Conservation (phyloP, 2,329 filamentous ascomycete species). For the Scleromitrula shiraiana region DNA sequence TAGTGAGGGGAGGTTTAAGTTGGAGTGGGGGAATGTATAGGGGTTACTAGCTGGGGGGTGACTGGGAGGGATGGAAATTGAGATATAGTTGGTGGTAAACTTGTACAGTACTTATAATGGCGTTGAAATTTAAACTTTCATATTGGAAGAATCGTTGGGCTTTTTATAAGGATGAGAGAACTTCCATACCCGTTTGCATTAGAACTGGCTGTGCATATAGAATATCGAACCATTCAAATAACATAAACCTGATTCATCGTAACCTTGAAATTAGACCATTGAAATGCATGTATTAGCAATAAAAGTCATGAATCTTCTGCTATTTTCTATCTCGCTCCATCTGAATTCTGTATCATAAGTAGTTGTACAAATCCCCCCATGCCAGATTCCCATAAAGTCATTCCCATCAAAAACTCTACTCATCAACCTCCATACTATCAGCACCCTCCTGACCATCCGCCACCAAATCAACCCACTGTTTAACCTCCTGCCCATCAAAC, state of each 20-base stretch:
- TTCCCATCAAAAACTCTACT: constrained; percentile 12
- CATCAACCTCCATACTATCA: constrained; percentile 41
- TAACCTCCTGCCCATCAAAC: constrained; percentile 81
- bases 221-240: not conserved
- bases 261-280: not conserved
- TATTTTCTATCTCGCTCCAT: not conserved
- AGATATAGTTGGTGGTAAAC: not conserved
- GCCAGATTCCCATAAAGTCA: not conserved
- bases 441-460: constrained; percentile 42
- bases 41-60: not conserved
- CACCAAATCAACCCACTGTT: constrained; percentile 74
- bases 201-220: not conserved
- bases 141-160: not conserved
- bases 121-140: not conserved
- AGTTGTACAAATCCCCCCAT: constrained; percentile 13
- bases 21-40: constrained; percentile 61
- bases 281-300: not conserved
- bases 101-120: not conserved
- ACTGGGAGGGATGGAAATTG: not conserved
- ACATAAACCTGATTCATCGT: not conserved
- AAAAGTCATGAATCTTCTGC: not conserved
- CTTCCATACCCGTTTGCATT: not conserved
- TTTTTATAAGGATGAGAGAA: not conserved
- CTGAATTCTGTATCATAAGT: not conserved
- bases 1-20: constrained; percentile 65